Base-by-base conservation (phyloP, 306 rosid species). In the Quercus robur region DNA sequence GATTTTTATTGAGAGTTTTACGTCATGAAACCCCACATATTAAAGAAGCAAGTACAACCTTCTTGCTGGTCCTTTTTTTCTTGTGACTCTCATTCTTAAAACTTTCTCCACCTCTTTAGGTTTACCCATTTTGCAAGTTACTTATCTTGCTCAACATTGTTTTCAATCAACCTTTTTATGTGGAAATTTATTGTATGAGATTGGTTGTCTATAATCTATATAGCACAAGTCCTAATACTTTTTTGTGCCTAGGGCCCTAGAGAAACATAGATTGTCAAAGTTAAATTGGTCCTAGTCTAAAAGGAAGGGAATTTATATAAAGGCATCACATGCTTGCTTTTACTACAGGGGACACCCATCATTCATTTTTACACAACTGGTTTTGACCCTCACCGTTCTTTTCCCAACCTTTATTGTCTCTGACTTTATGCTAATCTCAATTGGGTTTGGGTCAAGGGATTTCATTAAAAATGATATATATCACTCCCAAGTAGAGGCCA, bases 321-420 rank as follows among this genome's bases (percentile, higher is more conserved):
- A 54, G 81, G 71, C 61, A 58, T 71, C 81, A 77, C 84, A 82
- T 73, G 80, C 84, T 68, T 82, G 68, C 73, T 76, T 85, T 78
- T 49, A 52, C 64, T 20, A 26, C 59, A 75, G 78, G 78, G 78
- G 46, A 59, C 77, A 72, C 58, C 73, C 84, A 79, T 86, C 77
- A 83, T 80, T 83, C 78, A 55, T 3, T 69, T 84, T 58, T 72
- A 62, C 57, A 52, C 35, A 26, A 6, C 54, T 17, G 76, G 30
- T 70, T 78, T 69, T 75, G 80, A 78, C 81, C 56, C 56, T 28
- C 75, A 70, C 75, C 72, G 20, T 69, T 59, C 33, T 20, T 63
- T 55, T 58, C 11, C 31, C 41, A 25, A 11, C 8, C 28, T 49
- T 68, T 44, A 57, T 18, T 15, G 14, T 59, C 56, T 56, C 7